A percentile compares a stretch with the other conserved stretches of the same genome.
These are phyloP conservation scores for Murraya koenigii DNA, from an alignment of 345 rosid genomes.

Conservation along the genomic window DNA sequence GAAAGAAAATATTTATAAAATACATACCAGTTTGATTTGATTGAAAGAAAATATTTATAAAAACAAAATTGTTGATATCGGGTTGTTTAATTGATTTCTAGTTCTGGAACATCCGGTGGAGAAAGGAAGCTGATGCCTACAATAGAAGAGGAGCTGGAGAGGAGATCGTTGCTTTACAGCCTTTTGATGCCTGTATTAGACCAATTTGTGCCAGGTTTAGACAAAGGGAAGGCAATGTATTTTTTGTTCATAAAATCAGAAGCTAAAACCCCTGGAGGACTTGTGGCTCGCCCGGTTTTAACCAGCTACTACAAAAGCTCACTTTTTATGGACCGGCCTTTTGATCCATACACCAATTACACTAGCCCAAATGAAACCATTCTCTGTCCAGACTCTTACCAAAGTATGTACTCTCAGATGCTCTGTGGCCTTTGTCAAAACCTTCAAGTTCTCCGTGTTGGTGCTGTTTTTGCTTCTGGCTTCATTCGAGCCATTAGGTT, in stretches of 20 bases:
- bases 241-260: constrained; percentile 62
- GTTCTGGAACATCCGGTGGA: constrained; percentile 64
- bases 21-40: background rate
- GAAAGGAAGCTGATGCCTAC: constrained; percentile 66
- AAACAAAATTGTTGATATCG: background rate
- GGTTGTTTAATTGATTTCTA: constrained; percentile 5
- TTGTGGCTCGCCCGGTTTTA: constrained; percentile 57
- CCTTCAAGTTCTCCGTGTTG: constrained; percentile 49
- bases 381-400: constrained; percentile 54
- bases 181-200: constrained; percentile 55
- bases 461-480: constrained; percentile 61
- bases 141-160: constrained; percentile 39
- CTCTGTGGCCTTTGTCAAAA: constrained; percentile 54
- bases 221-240: constrained; percentile 61
- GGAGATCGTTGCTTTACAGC: constrained; percentile 52
- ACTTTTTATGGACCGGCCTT: constrained; percentile 45
- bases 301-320: constrained; percentile 61
- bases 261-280: constrained; percentile 50
- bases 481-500: constrained; percentile 58
- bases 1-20: background rate
- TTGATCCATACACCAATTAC: constrained; percentile 50
- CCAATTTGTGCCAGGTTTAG: constrained; percentile 45
- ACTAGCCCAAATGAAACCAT: constrained; percentile 60
- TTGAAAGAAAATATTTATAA: background rate
- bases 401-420: constrained; percentile 60